These are phyloP conservation scores for Candolleomyces aberdarensis DNA, from an alignment of 768 basidiomycete genomes.

Conservation along the genomic window DNA sequence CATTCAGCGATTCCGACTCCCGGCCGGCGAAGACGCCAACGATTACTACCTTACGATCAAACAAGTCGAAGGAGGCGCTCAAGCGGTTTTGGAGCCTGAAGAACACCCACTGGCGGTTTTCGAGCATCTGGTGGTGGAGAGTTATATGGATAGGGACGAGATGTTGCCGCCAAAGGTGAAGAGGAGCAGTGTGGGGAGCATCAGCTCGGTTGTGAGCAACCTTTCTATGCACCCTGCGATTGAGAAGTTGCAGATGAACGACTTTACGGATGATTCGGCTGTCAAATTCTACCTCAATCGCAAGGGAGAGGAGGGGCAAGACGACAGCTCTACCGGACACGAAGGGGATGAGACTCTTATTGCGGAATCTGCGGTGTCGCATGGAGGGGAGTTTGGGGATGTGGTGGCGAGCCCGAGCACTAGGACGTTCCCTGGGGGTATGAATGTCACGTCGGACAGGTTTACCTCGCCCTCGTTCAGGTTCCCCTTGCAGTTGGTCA, in stretches of 20 bases:
- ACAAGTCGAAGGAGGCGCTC: slow-evolving; percentile 85
- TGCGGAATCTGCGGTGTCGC: slow-evolving; percentile 30
- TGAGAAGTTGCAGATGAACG: slow-evolving; percentile 91
- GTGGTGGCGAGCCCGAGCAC: slow-evolving; percentile 23
- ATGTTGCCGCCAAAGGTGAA: slow-evolving; percentile 85
- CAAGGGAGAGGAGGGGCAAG: slow-evolving; percentile 35
- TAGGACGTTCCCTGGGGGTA: slow-evolving; percentile 30
- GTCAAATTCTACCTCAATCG: slow-evolving; percentile 96
- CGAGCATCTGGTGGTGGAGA: slow-evolving; percentile 77
- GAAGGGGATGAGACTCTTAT: slow-evolving; percentile 43
- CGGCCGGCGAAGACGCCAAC: slow-evolving; percentile 53
- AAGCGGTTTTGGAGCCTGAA: slow-evolving; percentile 62
- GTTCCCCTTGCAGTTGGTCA: slow-evolving; percentile 83
- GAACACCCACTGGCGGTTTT: slow-evolving; percentile 91
- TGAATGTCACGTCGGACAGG: slow-evolving; percentile 60
- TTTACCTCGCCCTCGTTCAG: slow-evolving; percentile 81
- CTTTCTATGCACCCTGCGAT: slow-evolving; percentile 95
- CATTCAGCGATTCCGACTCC: slow-evolving; percentile 88
- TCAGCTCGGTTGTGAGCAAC: slow-evolving; percentile 90
- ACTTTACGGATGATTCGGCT: slow-evolving; percentile 94
- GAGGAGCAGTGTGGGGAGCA: slow-evolving; percentile 88
- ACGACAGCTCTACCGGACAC: slow-evolving; percentile 38
- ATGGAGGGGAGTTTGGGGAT: slow-evolving; percentile 19
- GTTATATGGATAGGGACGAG: slow-evolving; percentile 19
- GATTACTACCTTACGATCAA: slow-evolving; percentile 92